phyloP scores from a whole-genome alignment of 192 early-diverging fungal species.

The Ramicandelaber brevisporus region DNA sequence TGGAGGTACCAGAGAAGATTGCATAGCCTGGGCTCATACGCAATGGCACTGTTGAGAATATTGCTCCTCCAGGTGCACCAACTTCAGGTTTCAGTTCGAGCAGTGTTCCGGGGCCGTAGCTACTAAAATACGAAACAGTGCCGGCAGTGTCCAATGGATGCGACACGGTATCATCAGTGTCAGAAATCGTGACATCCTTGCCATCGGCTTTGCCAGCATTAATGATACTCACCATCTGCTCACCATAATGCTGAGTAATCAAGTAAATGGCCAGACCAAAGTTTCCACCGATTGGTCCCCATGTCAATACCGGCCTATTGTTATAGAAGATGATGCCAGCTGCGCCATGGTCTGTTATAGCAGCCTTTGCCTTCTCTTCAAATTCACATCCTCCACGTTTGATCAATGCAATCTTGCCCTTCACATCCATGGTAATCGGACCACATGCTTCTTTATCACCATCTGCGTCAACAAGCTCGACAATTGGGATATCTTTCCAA shows the following conservation, averaged over 20 bases:
- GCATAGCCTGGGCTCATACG: neutral
- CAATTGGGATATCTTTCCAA: no score
- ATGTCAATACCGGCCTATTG: no score
- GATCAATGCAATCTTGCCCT: no score
- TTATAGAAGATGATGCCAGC: no score
- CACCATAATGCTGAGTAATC: neutral
- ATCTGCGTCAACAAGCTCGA: no score
- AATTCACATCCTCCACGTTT: no score
- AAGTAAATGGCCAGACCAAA: no score
- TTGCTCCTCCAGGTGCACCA: constrained; percentile 1
- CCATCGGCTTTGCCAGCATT: neutral
- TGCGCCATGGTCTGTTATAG: no score
- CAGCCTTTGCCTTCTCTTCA: no score
- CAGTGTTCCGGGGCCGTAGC: constrained; percentile 2
- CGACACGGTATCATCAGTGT: neutral
- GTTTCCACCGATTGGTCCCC: no score
- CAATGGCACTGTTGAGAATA: constrained; percentile 2
- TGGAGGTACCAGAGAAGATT: constrained; percentile 1
- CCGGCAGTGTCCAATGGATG: neutral
- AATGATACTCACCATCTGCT: neutral
- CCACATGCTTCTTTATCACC: no score
- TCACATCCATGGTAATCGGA: no score
- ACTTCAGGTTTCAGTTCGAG: constrained; percentile 2
- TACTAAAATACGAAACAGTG: neutral
- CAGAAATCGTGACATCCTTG: neutral